A percentile compares a stretch with the other conserved stretches of the same genome.
Evolutionary conservation across 176 grass and related monocot genomes (phyloP).

Genomic region (Oryza longistaminata): DNA sequence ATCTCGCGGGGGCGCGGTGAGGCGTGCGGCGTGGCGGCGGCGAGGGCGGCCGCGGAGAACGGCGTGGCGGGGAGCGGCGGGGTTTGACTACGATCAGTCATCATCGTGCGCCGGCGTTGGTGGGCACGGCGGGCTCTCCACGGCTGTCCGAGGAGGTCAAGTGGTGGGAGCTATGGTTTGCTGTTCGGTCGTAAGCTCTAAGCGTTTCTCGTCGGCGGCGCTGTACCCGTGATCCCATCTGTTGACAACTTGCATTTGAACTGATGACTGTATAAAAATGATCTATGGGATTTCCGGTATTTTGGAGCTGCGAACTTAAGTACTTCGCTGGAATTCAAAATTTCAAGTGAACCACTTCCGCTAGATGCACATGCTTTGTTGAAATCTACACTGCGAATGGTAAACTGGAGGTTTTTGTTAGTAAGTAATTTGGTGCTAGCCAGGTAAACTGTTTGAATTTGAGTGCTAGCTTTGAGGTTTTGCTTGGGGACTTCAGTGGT

Average conservation of each 20-base stretch:
- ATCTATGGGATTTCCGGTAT: too few relatives aligned
- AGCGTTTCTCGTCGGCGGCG: background rate
- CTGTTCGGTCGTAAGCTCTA: background rate
- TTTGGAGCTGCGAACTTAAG: background rate
- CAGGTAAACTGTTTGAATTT: background rate
- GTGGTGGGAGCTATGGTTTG: background rate
- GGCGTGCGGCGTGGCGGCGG: background rate
- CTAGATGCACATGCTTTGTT: background rate
- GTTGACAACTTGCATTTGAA: background rate
- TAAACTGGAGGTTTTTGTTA: background rate
- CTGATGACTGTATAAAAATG: background rate
- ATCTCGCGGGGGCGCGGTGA: slow-evolving; percentile 21
- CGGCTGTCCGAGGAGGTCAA: slow-evolving; percentile 85
- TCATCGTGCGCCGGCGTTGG: slow-evolving; percentile 88
- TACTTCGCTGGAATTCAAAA: background rate
- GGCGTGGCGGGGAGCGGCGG: slow-evolving; percentile 42
- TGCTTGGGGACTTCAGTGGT: background rate
- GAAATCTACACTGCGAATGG: background rate
- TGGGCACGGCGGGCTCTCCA: slow-evolving; percentile 80
- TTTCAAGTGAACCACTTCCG: background rate
- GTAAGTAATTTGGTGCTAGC: background rate
- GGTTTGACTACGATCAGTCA: slow-evolving; percentile 88
- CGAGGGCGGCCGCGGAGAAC: slow-evolving; percentile 20
- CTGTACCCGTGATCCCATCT: background rate
- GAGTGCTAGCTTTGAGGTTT: background rate